Base-by-base conservation (phyloP, 2,329 filamentous ascomycete species). In the Scolecobasidium constrictum region DNA sequence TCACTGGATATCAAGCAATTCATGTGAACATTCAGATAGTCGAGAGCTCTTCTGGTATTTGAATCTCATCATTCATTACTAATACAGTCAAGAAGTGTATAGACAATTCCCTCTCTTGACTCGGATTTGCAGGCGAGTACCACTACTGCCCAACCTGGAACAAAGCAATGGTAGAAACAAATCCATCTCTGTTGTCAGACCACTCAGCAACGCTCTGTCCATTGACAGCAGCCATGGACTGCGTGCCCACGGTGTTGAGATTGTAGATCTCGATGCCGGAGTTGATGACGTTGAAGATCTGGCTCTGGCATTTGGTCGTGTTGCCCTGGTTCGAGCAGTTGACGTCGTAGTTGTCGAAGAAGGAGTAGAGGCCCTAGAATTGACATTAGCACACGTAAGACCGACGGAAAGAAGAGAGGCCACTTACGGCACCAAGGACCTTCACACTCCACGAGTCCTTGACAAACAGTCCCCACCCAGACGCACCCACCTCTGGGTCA, bases 281-380 rank as follows among this genome's bases (percentile, higher is more conserved):
- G 12, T 47, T 21, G 60, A 86, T 78, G 26, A 90, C 66, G 51
- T 76, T 77, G 37, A 88, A 71, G 65, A 92, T 87, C 63, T 86
- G 81, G 45, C 79, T 70, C 62, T 90, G 85, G 66, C 85, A 92
- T 13, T 20, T 12, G 9, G 9, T 36, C 7, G 11, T 17, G 19
- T 35, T 36, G 11, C 38, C 38, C 38, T 41, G 38, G 23, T 41
- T 20, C 11, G 40, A 42, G 33, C 40, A 42, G 31, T 42, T 13
- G 7, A 41, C 40, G 21, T 54, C 54, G 58, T 77, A 78, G 58
- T 73, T 68, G 52, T 71, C 76, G 56, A 86, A 90, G 73, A 88
- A 90, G 50, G 73, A 80, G 71, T 90, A 90, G 45, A 88, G 64
- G 19, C 84, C 84, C 4, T 75, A 81, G 36, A 84, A 83, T n/a